These are phyloP conservation scores for Kockovaella imperatae DNA, from an alignment of 768 basidiomycete species.

Conservation along the genomic window DNA sequence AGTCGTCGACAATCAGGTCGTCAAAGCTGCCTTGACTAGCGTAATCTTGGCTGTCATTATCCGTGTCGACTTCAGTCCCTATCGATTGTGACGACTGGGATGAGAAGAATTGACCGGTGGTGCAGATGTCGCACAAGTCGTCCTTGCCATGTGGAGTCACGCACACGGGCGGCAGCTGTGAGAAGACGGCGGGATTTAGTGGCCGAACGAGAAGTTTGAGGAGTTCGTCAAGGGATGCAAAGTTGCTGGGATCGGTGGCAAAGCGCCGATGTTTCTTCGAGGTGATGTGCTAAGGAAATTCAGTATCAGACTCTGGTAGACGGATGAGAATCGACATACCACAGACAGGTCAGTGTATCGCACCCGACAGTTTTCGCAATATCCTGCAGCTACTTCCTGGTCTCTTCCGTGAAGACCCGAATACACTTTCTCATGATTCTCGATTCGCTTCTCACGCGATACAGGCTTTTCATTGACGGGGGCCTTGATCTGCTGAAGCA, in stretches of 20 bases:
- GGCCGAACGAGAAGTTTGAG: constrained; percentile 46
- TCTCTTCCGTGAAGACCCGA: constrained; percentile 21
- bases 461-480: constrained; percentile 11
- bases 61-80: too few relatives aligned
- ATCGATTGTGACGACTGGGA: too few relatives aligned
- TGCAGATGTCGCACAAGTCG: too few relatives aligned
- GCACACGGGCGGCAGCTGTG: too few relatives aligned
- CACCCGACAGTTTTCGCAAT: constrained; percentile 89
- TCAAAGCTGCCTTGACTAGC: too few relatives aligned
- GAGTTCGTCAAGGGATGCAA: constrained; percentile 66
- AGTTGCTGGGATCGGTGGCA: constrained; percentile 69
- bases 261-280: constrained; percentile 72
- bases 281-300: constrained; percentile 57
- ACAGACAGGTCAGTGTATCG: constrained; percentile 81
- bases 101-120: too few relatives aligned
- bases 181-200: constrained; percentile 9
- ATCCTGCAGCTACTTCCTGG: constrained; percentile 64
- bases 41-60: too few relatives aligned
- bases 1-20: too few relatives aligned
- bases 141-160: too few relatives aligned
- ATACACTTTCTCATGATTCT: constrained; percentile 34
- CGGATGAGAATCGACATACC: constrained; percentile 50
- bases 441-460: constrained; percentile 19
- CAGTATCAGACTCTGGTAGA: constrained; percentile 2
- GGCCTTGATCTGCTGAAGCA: constrained; percentile 26